Evolutionary conservation across 805 yeast species (phyloP), one percentile per base, ranked within the genome.

Genomic region (Candida ascalaphidarum): DNA sequence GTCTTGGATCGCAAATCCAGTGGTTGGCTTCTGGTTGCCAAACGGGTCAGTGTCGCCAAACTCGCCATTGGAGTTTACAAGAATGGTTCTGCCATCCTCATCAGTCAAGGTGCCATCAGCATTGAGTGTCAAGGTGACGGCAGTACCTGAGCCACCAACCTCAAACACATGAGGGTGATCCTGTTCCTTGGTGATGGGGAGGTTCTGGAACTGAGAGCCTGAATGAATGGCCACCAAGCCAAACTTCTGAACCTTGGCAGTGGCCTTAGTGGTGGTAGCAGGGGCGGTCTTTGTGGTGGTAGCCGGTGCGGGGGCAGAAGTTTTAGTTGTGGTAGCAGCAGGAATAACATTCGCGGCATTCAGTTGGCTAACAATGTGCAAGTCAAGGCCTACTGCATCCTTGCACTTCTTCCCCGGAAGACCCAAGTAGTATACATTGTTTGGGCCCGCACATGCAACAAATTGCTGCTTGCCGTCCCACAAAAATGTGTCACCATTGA

Each of bases 1-100:
- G 25, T 52, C 44, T 6, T 40, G 17, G 37, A 69, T 51, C 15
- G 65, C 39, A 42, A 63, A 70, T 3, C 66, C 61, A 12, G 53
- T 34, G 18, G 65, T 46, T 26, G 65, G 54, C 12, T 44, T 45
- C 34, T 46, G 41, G 17, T 49, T 34, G 23, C 58, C 58, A 32
- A 41, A 48, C n/a, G 59, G 58, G 22, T 46, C 51, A 28, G 52
- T 55, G 15, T 41, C 37, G 15, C 61, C 60, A 25, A 55, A 39
- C 28, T 53, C 60, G 13, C 61, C 61, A 15, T 55, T 48, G 27
- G 27, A 28, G 14, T 44, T 32, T 39, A 53, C 50, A 37, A 49
- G 41, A 27, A 55, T 37, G 12, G 53, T 57, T 24, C 39, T 35
- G 11, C 54, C 53, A 30, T 46, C 49, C 32, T 46, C 56, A 39